Base-by-base conservation (phyloP, 108 stramenopile genomes). In the Cyclotella choctawhatcheeana region DNA sequence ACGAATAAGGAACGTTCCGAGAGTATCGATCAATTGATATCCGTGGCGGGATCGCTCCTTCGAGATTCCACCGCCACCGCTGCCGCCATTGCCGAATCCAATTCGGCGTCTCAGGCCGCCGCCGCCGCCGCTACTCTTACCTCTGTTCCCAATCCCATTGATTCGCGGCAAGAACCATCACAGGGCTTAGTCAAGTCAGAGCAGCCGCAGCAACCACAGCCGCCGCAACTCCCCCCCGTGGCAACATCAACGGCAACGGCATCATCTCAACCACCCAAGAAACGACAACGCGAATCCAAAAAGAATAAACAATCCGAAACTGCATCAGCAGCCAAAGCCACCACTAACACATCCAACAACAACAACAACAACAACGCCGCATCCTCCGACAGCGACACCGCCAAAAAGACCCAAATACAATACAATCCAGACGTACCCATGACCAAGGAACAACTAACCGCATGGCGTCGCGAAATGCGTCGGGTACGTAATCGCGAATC, bases 391-490 rank as follows among this genome's bases (percentile, higher is more conserved):
- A 61, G 34, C 33, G 37, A 37, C 4, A n/a, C 47, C 18, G 21
- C 18, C 27, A 69, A 44, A 65, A 79, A 79, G 44, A 45, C 86
- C 27, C 93, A 94, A 69, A 84, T 90, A 44, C 76, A 89, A 51
- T 94, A 94, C 81, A 91, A 90, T 70, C 93, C 93, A 10, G 89
- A 89, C 33, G 82, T 94, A 8, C 87, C 90, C 18, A 94, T 94
- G 93, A 81, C 74, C 35, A 94, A 94, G 65, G 93, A 94, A 63
- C 86, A 94, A 64, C 60, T 89, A 5, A 89, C 93, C 16, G 84
- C 88, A 5, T 94, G 93, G 93, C 73, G 93, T 54, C 80, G 93
- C 31, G 91, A 94, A 71, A 87, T 87, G 61, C 64, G 93, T 0
- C 83, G 91, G 2, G 88, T 89, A 20, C 88, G 93, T 44, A 94